Percentiles rank a stretch among this genome's conserved stretches.
phyloP scores from a whole-genome alignment of 2,329 filamentous ascomycete species.

The Aspergillus flavus region DNA sequence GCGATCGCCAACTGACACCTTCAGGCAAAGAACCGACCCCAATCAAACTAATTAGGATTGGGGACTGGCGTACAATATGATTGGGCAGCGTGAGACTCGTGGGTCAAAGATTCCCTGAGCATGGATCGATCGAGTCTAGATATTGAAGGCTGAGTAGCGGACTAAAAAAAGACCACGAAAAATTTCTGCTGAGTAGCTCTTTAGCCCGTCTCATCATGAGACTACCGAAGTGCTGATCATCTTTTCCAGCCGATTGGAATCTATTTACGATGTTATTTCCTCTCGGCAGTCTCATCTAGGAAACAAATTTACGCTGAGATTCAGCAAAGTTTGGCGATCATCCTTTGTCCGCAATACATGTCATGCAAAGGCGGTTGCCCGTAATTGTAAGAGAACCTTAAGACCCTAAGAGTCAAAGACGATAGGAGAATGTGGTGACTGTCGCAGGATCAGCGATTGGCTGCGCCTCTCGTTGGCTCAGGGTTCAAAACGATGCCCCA shows the following conservation, averaged over 20 bases:
- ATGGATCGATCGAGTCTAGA: neutral
- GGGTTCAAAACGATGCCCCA: neutral
- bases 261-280: neutral
- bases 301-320: neutral
- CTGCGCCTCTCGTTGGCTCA: slow-evolving; percentile 2
- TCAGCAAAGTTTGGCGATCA: too few species aligned
- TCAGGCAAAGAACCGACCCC: neutral
- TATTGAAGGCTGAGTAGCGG: neutral
- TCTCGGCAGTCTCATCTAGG: neutral
- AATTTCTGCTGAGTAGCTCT: neutral
- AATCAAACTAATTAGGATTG: neutral
- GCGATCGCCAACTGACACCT: neutral
- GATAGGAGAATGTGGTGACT: neutral
- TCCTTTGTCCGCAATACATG: neutral
- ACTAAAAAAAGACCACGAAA: neutral
- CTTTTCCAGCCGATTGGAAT: neutral
- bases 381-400: neutral
- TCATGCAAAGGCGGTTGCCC: neutral
- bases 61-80: neutral
- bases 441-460: neutral
- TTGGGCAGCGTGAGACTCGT: neutral
- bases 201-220: neutral
- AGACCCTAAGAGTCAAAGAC: neutral
- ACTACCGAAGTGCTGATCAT: neutral
- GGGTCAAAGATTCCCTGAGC: neutral